Evolutionary conservation across 1,284 basidiomycete species (phyloP), one percentile per base, ranked within the genome.

Genomic region (Takashimella koratensis): DNA sequence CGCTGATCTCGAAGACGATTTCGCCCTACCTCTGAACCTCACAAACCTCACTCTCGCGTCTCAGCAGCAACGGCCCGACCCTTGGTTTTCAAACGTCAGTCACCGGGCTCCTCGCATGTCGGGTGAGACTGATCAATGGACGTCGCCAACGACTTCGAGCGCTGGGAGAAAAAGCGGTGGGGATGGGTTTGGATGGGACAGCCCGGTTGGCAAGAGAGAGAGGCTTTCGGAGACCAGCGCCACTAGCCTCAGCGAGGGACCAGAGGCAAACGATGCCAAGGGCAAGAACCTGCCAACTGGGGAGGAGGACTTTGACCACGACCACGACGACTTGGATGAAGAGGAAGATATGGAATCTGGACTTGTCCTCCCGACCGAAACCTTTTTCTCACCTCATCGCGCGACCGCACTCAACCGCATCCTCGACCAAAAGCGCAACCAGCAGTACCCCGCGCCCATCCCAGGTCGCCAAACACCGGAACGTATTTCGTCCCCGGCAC

Each of bases 321-420:
- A 51, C 45, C 24, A 57, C 5, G 46, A 52, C 4, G 53, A 57
- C 16, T 49, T 60, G 12, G 63, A 65, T 24, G 56, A 58, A 10
- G 71, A 69, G 20, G 67, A 70, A 3, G 70, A 72, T 59, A 67
- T 71, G 49, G 72, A 74, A 52, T 49, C 49, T 16, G 74, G 68
- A 3, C 49, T 75, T 27, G 58, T 70, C 10, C 51, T 76, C 5
- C 72, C 71, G 3, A 62, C 67, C 8, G 57, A 63, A 0, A 60
- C 61, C 3, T 74, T 75, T 62, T 75, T 76, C 50, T 60, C 65
- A 1, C 45, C 57, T 3, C 53, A 60, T 25, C 53, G 65, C 23
- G 58, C 64, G 21, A 67, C 60, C 20, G 68, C 66, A 43, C 63
- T 75, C 49, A 73, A 75, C 50, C 57, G 51, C 12, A 66, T 76